Evolutionary conservation across 1,284 basidiomycete species (phyloP), one percentile per base, ranked within the genome.

Genomic region (Lignosus rhinocerotis): DNA sequence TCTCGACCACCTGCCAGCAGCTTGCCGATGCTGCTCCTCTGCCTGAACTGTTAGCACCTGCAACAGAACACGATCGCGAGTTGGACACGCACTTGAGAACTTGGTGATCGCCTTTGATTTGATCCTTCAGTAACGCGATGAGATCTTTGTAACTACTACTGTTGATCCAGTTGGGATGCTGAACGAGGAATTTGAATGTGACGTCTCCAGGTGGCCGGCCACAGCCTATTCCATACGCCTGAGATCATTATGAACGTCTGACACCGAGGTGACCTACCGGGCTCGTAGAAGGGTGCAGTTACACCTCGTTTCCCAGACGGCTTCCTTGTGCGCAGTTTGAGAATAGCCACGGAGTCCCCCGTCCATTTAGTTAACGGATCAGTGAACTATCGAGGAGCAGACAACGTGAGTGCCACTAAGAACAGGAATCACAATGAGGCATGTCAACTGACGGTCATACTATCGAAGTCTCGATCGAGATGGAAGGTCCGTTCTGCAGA

Each of bases 121-220:
- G 36, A 2, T 43, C 31, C 38, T 47, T 44, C 6, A 67, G 42
- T 0, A 51, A 25, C 2, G 17, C 25, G 7, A 66, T 16, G 1
- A 69, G 38, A 5, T 56, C 14, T 7, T 31, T n/a, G 52, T 68
- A 69, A 5, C 36, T 45, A 2, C 49, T 14, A 6, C 58, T 62
- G 19, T 65, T 53, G 17, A 14, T 1, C 58, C 56, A 64, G 19
- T 65, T 64, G 1, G 61, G 21, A 41, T 69, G 64, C 4, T 25
- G 14, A 0, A 33, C 25, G 6, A 57, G 6, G 17, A 70, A 66
- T 17, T 56, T 64, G 50, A 70, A 56, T 1, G 62, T 58, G n/a
- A 67, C 43, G 11, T 2, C 3, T 6, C 61, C 59, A 12, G 51
- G n/a, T 8, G 54, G 8, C 19, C 39, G 36, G 12, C 14, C 12